These are phyloP conservation scores for Aspergillus intermedius DNA, from an alignment of 2,329 filamentous ascomycete species.

Conservation along the genomic window DNA sequence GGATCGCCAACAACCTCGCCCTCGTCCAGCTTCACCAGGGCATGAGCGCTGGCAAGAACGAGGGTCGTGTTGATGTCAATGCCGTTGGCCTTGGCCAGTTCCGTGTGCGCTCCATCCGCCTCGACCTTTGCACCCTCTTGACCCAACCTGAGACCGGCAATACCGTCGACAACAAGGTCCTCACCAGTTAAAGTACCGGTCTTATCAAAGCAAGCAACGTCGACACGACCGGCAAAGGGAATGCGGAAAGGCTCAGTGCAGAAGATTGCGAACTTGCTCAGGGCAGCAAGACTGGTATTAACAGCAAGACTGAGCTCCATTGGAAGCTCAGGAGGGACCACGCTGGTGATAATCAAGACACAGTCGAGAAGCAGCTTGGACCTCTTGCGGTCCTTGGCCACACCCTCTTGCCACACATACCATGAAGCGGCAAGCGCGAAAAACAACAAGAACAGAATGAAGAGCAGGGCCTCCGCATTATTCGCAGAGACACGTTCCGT, in stretches of 20 bases:
- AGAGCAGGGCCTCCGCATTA: conserved; percentile 90
- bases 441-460: conserved; percentile 92
- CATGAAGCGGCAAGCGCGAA: conserved; percentile 96
- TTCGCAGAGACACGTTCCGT: conserved; percentile 98
- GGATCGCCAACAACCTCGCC: conserved; percentile 96
- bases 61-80: conserved; percentile 77
- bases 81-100: conserved; percentile 64
- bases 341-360: conserved; percentile 93
- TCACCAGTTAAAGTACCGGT: conserved; percentile 95
- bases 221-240: conserved; percentile 88
- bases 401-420: conserved; percentile 98
- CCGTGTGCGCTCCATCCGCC: conserved; percentile 73
- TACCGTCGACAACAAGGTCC: conserved; percentile 92
- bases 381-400: conserved; percentile 86
- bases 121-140: conserved; percentile 61
- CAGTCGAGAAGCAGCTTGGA: conserved; percentile 97
- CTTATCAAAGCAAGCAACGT: conserved; percentile 97
- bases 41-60: conserved; percentile 90
- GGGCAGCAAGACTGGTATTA: conserved; percentile 89
- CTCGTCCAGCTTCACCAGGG: conserved; percentile 91
- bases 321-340: conserved; percentile 94
- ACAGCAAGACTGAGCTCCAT: conserved; percentile 98
- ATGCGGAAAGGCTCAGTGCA: conserved; percentile 99
- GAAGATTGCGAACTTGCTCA: conserved; percentile 95
- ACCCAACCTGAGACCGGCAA: conserved; percentile 77